Base-by-base conservation (phyloP, 225 moss, liverwort and hornwort genomes). In the Straminergon stramineum region DNA sequence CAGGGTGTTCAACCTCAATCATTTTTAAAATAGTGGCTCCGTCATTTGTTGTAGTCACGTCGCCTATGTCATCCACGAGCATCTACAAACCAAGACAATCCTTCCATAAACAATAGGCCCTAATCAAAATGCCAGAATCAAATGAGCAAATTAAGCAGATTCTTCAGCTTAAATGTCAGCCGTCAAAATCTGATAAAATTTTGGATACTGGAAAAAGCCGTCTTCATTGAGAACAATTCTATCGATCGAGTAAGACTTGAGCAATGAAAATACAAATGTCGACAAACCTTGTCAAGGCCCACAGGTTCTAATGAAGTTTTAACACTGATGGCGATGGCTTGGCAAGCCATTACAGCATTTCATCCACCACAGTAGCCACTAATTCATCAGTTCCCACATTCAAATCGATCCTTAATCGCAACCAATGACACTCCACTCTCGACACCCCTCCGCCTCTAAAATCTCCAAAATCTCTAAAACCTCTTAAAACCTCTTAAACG, bases 1-100 rank as follows among this genome's bases (percentile, higher is more conserved):
- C 97, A 52, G 96, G 98, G 80, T 96, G 96, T 90, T 95, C 97
- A 84, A 97, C 97, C 93, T 98, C 97, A 67, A 98, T 92, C 96
- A 96, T 95, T 88, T 94, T 95, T 22, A 95, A 74, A 83, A 96
- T 96, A 15, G 98, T 97, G 43, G 95, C 98, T 75, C 96, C 97
- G 92, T 97, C 98, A 86, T 97, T 98, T 43, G 96, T 96, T 87
- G 96, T 96, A 30, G 95, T 96, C 28, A 98, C 96, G 84, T 97
- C 96, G 73, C 98, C 97, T 35, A 96, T 95, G 91, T 97, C 97
- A 92, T 95, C 97, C 86, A 96, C 97, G 65, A 96, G 95, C 98
- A 98, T 97, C 96, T 97, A 91, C 88, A 91, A 88, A 86, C 55
- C 69, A 87, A 73, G 65, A 78, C 34, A 86, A 89, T 80, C 34